Evolutionary conservation across 345 rosid genomes (phyloP), one percentile per base, ranked within the genome.

Genomic region (Brassica carinata): DNA sequence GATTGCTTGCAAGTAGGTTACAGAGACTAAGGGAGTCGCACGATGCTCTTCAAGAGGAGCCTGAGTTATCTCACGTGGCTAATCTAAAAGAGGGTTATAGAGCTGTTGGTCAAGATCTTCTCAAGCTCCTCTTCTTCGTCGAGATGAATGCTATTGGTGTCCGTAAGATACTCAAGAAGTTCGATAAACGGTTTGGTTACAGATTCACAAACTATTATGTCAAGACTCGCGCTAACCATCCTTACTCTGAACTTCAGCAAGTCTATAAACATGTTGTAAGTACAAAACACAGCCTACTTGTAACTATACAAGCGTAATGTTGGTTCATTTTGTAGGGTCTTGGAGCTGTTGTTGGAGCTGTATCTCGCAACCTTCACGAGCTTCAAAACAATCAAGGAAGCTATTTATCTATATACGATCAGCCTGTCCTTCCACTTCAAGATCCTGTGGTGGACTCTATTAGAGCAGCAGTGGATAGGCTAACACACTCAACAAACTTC

Each of bases 171-270:
- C 85, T 95, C 69, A 96, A 96, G 89, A 96, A 96, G 81, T 92
- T 96, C 33, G 98, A 96, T 83, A 96, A 96, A 84, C 90, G 98
- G 63, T 90, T 96, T 82, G 97, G 90, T 75, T 96, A 87, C 85
- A 86, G 91, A 86, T 96, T 96, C 89, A 90, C 95, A 4, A 83
- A 92, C 89, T 89, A 90, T 80, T 93, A 93, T 84, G 96, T 96
- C 86, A 96, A 90, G 86, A 92, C 96, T 77, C 94, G 99, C 53
- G 99, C 99, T 64, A 89, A 93, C 85, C 99, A 96, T 87, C 99
- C 99, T 69, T 96, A 90, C 80, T 93, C 99, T 61, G 94, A 93
- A 84, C 89, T 96, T 73, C 99, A 93, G 83, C 99, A 96, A 92
- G 96, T 96, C 77, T 93, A 89, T 79, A 90, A 85, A 87, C 99